These are phyloP conservation scores for Penicillium ucsense DNA, from an alignment of 495 filamentous ascomycete species.

Conservation along the genomic window DNA sequence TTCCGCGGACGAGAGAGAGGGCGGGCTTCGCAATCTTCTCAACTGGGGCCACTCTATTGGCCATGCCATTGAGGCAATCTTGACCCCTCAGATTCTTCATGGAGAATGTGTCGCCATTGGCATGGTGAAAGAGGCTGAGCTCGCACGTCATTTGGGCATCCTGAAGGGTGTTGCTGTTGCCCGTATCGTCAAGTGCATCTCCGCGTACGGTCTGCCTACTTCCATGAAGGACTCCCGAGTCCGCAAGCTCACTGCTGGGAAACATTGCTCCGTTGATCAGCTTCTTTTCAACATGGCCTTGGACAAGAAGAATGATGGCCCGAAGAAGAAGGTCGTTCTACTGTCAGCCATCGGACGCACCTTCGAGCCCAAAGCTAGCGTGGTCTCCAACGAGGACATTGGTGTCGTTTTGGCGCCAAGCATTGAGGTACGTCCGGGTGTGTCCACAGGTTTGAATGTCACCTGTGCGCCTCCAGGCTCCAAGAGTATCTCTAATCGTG, in stretches of 20 bases:
- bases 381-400: conserved; percentile 81
- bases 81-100: conserved; percentile 91
- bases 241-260: conserved; percentile 73
- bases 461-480: conserved; percentile 86
- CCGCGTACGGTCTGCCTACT: conserved; percentile 86
- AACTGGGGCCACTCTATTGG: conserved; percentile 99
- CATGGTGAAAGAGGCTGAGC: conserved; percentile 95
- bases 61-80: conserved; percentile 89
- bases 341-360: conserved; percentile 84
- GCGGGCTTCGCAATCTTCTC: conserved; percentile 84
- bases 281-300: conserved; percentile 88
- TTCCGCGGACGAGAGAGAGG: conserved; percentile 86
- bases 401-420: conserved; percentile 74
- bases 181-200: conserved; percentile 80
- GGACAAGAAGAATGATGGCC: conserved; percentile 97
- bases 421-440: conserved; percentile 60
- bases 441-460: conserved; percentile 52
- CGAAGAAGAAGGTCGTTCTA: conserved; percentile 94
- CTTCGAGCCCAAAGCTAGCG: conserved; percentile 74
- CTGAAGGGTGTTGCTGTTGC: conserved; percentile 79
- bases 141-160: conserved; percentile 84
- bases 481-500: conserved; percentile 96
- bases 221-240: conserved; percentile 79
- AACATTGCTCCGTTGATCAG: conserved; percentile 83
- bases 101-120: conserved; percentile 94